Conservation (phyloP, 23 red algal species). For the Gracilaria vermiculophylla region DNA sequence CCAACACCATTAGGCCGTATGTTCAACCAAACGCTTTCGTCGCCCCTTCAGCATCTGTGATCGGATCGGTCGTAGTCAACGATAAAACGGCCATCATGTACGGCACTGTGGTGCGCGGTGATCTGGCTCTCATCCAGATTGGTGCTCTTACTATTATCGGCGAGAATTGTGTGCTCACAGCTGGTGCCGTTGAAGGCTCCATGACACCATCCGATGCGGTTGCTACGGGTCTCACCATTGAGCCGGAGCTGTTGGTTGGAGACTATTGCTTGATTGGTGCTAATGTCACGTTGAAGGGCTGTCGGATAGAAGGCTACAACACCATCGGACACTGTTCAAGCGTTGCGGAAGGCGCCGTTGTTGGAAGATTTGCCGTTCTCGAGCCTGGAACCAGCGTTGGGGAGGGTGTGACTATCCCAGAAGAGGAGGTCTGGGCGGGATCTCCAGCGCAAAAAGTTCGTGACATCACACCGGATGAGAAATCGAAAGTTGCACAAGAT, state of each 20-base stretch:
- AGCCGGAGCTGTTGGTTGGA: slow-evolving; percentile 53
- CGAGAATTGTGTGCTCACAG: slow-evolving; percentile 70
- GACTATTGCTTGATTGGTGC: slow-evolving; percentile 65
- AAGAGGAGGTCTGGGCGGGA: slow-evolving; percentile 54
- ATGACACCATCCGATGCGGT: slow-evolving; percentile 46
- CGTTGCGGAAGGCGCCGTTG: slow-evolving; percentile 53
- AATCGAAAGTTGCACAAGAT: neutral
- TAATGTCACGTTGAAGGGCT: slow-evolving; percentile 43
- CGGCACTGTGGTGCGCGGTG: slow-evolving; percentile 83
- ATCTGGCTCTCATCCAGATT: slow-evolving; percentile 75
- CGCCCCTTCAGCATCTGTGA: slow-evolving; percentile 83
- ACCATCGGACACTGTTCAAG: slow-evolving; percentile 40
- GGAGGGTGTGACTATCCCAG: slow-evolving; percentile 29
- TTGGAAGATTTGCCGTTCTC: slow-evolving; percentile 31
- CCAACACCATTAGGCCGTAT: slow-evolving; percentile 80
- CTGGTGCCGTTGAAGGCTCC: slow-evolving; percentile 22
- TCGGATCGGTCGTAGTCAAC: slow-evolving; percentile 78
- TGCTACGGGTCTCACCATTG: slow-evolving; percentile 11
- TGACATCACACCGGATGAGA: slow-evolving; percentile 39
- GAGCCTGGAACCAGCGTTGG: slow-evolving; percentile 23
- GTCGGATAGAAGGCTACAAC: slow-evolving; percentile 60
- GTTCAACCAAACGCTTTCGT: slow-evolving; percentile 83
- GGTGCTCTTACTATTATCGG: slow-evolving; percentile 56
- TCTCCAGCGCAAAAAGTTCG: slow-evolving; percentile 52
- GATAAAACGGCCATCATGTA: slow-evolving; percentile 79